Evolutionary conservation across 805 yeast species (phyloP).

Genomic region (Zygoascus bituminiphila): DNA sequence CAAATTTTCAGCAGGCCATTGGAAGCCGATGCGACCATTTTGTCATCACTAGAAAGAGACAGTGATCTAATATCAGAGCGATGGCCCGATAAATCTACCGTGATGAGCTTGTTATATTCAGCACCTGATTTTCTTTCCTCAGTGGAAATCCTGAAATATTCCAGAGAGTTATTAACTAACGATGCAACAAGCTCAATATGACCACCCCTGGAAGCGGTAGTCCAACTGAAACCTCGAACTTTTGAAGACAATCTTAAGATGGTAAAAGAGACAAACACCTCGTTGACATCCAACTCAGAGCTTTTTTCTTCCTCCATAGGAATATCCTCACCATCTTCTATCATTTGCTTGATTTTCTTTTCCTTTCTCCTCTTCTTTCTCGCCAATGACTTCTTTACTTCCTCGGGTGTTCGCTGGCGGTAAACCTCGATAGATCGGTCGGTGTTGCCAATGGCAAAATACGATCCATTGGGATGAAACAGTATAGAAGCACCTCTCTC

Average conservation of each 20-base stretch:
- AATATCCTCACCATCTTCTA: constrained; percentile 41
- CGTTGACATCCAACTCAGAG: constrained; percentile 15
- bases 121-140: constrained; percentile 29
- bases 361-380: constrained; percentile 61
- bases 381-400: constrained; percentile 65
- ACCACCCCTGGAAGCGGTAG: constrained; percentile 31
- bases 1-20: constrained; percentile 84
- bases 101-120: constrained; percentile 33
- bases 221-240: constrained; percentile 60
- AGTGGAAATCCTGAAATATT: constrained; percentile 49
- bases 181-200: constrained; percentile 55
- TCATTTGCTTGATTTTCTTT: constrained; percentile 44
- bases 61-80: constrained; percentile 81
- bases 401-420: constrained; percentile 67
- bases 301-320: constrained; percentile 33
- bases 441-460: constrained; percentile 65
- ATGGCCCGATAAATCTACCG: constrained; percentile 76
- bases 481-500: constrained; percentile 55
- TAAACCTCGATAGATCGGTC: constrained; percentile 77
- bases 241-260: constrained; percentile 57
- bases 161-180: constrained; percentile 66
- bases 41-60: constrained; percentile 74
- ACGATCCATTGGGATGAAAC: constrained; percentile 39
- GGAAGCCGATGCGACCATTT: constrained; percentile 79
- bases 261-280: constrained; percentile 57